These are phyloP conservation scores for Pseudomonodictys pantanalensis DNA, from an alignment of 495 filamentous ascomycete genomes.

Conservation along the genomic window DNA sequence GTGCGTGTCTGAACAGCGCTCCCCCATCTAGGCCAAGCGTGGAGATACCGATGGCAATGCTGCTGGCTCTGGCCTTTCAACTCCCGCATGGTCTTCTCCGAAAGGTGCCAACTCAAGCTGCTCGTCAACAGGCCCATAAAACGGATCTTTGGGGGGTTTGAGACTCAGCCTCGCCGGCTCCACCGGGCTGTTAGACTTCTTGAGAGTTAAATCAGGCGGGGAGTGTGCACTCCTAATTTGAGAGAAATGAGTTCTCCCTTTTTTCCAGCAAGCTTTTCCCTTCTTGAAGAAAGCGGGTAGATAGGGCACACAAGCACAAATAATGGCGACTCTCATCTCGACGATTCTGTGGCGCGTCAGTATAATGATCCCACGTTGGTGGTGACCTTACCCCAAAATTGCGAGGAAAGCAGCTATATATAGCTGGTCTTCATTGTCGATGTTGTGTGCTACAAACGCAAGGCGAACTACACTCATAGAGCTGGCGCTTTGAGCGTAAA, in stretches of 20 bases:
- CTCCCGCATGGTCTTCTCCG: too few relatives aligned
- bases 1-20: too few relatives aligned
- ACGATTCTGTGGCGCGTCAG: not conserved
- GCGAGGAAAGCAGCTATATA: not conserved
- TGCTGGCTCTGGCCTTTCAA: too few relatives aligned
- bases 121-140: too few relatives aligned
- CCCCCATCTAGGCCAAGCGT: too few relatives aligned
- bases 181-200: not conserved
- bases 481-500: not conserved
- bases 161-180: too few relatives aligned
- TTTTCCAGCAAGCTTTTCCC: not conserved
- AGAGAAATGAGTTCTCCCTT: too few relatives aligned
- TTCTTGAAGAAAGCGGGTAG: not conserved
- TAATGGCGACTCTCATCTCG: not conserved
- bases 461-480: not conserved
- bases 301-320: not conserved
- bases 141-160: too few relatives aligned
- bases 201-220: not conserved
- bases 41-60: too few relatives aligned
- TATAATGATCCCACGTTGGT: not conserved
- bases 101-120: too few relatives aligned
- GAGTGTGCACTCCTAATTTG: not conserved
- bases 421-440: not conserved
- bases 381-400: not conserved
- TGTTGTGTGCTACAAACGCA: not conserved